A percentile compares a stretch with the other conserved stretches of the same genome.
These are phyloP conservation scores for Streptanthus diversifolius DNA, from an alignment of 345 rosid species.

Conservation along the genomic window DNA sequence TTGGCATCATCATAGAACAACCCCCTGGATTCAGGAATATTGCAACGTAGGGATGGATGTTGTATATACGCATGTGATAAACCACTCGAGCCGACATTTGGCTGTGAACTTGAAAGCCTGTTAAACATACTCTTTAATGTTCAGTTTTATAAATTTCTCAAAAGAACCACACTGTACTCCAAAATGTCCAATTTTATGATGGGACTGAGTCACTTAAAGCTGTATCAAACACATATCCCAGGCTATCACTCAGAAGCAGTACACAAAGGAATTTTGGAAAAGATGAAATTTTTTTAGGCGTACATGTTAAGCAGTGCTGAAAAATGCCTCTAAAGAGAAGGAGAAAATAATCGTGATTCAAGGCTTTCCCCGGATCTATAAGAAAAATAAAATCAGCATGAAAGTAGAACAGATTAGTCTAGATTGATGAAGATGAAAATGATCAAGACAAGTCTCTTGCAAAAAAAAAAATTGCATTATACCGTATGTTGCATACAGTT, in stretches of 20 bases:
- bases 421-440: not conserved
- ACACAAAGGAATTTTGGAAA: not conserved
- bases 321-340: conserved; percentile 5
- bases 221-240: not conserved
- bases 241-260: not conserved
- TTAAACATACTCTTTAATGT: conserved; percentile 42
- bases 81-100: conserved; percentile 56
- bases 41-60: conserved; percentile 64
- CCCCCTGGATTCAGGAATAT: conserved; percentile 63
- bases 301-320: conserved; percentile 22
- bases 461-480: conserved; percentile 23
- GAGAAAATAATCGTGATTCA: conserved; percentile 17
- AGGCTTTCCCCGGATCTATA: conserved; percentile 55
- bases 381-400: conserved; percentile 21
- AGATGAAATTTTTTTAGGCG: not conserved
- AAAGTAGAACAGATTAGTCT: conserved; percentile 18
- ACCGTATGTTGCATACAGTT: conserved; percentile 94
- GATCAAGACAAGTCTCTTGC: not conserved
- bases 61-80: conserved; percentile 81
- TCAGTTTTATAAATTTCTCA: conserved; percentile 24
- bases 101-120: conserved; percentile 68
- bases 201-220: not conserved
- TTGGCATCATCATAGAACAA: conserved; percentile 91
- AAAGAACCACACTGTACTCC: conserved; percentile 2
- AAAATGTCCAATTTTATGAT: not conserved